These are phyloP conservation scores for Phycomyces nitens DNA, from an alignment of 192 early-diverging fungal genomes.

Conservation along the genomic window DNA sequence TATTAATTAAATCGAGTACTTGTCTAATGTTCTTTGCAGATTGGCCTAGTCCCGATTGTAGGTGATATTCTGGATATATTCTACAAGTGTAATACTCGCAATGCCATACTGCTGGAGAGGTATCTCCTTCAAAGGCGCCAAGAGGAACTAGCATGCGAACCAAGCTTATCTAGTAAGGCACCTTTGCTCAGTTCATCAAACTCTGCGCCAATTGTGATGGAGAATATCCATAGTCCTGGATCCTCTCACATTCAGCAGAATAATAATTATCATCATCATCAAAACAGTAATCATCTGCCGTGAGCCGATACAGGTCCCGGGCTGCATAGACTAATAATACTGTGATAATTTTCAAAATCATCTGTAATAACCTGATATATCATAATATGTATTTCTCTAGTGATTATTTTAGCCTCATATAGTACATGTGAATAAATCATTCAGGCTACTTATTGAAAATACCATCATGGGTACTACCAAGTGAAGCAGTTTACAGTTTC, in stretches of 20 bases:
- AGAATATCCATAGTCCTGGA: neutral
- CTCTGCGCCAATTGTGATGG: neutral
- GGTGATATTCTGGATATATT: conserved; percentile 47
- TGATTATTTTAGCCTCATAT: too few relatives aligned
- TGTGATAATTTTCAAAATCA: too few relatives aligned
- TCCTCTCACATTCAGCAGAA: neutral
- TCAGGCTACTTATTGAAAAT: too few relatives aligned
- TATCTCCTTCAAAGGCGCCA: conserved; percentile 23
- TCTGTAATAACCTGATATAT: too few relatives aligned
- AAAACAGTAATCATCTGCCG: neutral
- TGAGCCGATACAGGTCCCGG: too few relatives aligned
- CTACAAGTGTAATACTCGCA: conserved; percentile 45
- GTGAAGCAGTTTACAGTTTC: too few relatives aligned
- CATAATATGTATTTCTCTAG: too few relatives aligned
- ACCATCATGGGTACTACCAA: too few relatives aligned
- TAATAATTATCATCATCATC: neutral
- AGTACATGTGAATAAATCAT: too few relatives aligned
- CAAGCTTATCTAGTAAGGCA: neutral
- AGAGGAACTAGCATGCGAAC: neutral
- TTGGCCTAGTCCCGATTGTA: conserved; percentile 43
- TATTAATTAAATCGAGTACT: neutral
- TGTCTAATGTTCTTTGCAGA: conserved; percentile 19
- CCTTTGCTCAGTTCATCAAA: neutral
- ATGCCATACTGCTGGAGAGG: conserved; percentile 43
- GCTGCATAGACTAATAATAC: too few relatives aligned